Conservation (phyloP, 495 filamentous ascomycete species). For the Patellaria atrata region DNA sequence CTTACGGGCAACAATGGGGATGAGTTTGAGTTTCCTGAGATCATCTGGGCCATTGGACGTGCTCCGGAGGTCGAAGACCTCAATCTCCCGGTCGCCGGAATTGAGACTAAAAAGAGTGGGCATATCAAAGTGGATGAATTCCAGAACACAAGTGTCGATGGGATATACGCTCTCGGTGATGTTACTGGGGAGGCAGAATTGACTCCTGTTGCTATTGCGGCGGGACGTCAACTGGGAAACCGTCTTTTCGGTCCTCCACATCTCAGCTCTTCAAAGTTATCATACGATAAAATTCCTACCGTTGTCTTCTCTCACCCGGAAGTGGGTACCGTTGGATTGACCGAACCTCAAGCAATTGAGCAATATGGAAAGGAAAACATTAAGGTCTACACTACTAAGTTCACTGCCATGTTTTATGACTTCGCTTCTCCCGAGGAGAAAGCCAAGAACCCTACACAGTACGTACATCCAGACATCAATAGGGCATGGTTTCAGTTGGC, state of each 20-base stretch:
- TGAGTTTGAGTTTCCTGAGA: constrained; percentile 14
- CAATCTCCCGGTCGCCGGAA: constrained; percentile 5
- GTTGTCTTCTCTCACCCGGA: constrained; percentile 49
- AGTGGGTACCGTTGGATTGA: constrained; percentile 43
- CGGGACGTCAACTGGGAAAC: constrained; percentile 42
- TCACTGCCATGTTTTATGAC: constrained; percentile 43
- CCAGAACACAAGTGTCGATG: constrained; percentile 41
- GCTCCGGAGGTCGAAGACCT: constrained; percentile 8
- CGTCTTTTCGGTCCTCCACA: constrained; percentile 42
- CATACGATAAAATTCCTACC: constrained; percentile 44
- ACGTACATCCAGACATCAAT: not conserved
- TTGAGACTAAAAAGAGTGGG: constrained; percentile 21
- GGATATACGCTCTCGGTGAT: constrained; percentile 46
- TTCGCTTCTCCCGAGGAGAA: constrained; percentile 40
- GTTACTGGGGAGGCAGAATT: constrained; percentile 44
- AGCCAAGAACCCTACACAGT: constrained; percentile 42
- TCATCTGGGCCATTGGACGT: constrained; percentile 17
- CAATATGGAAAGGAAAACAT: constrained; percentile 41
- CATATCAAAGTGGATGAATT: constrained; percentile 41
- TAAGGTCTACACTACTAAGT: constrained; percentile 44
- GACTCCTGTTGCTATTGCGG: constrained; percentile 49
- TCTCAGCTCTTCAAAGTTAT: constrained; percentile 34
- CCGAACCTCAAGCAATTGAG: constrained; percentile 39
- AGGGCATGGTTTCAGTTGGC: not conserved
- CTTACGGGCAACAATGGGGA: constrained; percentile 10